Percentiles rank a stretch among this genome's conserved stretches.
These are phyloP conservation scores for Aureobasidium vineae DNA, from an alignment of 2,329 filamentous ascomycete genomes.

Conservation along the genomic window DNA sequence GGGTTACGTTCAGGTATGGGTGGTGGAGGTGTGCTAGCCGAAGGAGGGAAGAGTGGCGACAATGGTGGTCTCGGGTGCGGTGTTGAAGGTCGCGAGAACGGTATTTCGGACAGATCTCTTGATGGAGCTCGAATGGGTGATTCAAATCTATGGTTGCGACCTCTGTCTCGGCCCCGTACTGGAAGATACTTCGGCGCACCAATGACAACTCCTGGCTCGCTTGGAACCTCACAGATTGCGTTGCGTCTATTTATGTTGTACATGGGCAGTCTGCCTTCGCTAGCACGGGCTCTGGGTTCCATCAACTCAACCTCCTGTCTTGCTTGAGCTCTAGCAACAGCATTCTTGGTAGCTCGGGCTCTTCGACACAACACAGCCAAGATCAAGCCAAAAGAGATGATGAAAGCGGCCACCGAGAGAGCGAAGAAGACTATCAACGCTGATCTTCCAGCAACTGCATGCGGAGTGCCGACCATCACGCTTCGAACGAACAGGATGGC, in stretches of 20 bases:
- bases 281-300: neutral
- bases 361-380: slow-evolving; percentile 19
- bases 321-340: neutral
- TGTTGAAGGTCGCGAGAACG: neutral
- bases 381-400: neutral
- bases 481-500: slow-evolving; percentile 8
- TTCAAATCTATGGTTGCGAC: neutral
- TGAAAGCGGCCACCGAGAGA: neutral
- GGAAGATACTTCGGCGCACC: neutral
- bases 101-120: neutral
- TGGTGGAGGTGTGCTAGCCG: neutral
- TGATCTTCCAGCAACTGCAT: neutral
- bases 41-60: neutral
- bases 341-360: neutral
- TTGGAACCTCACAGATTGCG: slow-evolving; percentile 1
- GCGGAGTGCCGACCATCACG: neutral
- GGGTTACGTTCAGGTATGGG: slow-evolving; percentile 1
- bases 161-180: neutral
- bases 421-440: slow-evolving; percentile 8
- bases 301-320: slow-evolving; percentile 7
- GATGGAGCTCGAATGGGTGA: neutral
- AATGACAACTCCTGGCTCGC: neutral
- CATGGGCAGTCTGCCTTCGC: slow-evolving; percentile 5
- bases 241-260: neutral
- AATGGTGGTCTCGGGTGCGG: neutral